Base-by-base conservation (phyloP, 352 stramenopile genomes). In the Phytophthora nicotianae region DNA sequence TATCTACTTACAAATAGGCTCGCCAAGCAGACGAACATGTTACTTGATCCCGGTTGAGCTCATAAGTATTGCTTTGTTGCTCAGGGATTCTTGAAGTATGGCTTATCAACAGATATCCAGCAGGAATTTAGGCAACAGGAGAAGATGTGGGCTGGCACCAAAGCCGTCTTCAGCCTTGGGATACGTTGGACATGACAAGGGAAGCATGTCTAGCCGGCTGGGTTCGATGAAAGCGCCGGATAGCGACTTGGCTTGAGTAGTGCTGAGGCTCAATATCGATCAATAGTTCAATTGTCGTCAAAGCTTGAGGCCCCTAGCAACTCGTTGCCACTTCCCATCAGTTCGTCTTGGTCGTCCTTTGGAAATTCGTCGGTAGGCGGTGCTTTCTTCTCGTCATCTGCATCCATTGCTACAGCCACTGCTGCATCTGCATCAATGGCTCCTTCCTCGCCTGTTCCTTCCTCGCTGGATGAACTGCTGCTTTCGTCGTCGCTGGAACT, bases 281-380 rank as follows among this genome's bases (percentile, higher is more conserved):
- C 5, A n/a, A 52, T 16, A 23, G 46, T 46, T 77, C 58, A 81
- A 57, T 76, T 78, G 40, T 77, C 80, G 53, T 89, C 81, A 41
- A 92, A 85, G 46, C 74, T 84, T 56, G 71, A 77, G 53, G 72
- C 76, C 27, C 75, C 72, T 50, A 92, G 53, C 43, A 92, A 72
- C 37, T 92, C 83, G 51, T 88, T 90, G 26, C 83, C 81, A 50
- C 81, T 91, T 27, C 80, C 81, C 79, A 93, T 87, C 24, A 91
- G 59, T 51, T 88, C 80, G 49, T 91, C 84, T 60, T 89, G 77
- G 13, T 89, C 75, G 10, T 86, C 77, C 24, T 80, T 79, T 37
- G 50, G 38, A 14, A 87, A 55, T 9, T 72, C 74, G 5, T 68
- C 58, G 9, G 17, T 58, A 0, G 46, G 10, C 43, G 17, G 32